A percentile compares a stretch with the other conserved stretches of the same genome.
These are phyloP conservation scores for Nicotiana paniculata DNA, from an alignment of 257 asterid genomes.

Conservation along the genomic window DNA sequence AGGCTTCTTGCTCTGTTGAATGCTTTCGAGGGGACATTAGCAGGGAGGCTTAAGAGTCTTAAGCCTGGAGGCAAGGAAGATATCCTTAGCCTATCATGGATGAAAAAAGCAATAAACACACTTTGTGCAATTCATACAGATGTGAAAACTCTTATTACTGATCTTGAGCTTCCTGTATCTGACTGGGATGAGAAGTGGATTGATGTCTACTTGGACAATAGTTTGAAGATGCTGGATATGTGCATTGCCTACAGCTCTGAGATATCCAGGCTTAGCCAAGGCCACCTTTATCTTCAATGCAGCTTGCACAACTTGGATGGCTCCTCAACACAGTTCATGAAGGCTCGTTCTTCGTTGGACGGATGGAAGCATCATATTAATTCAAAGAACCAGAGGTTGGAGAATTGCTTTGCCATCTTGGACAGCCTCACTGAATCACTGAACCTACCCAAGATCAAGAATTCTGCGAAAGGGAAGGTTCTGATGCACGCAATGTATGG, in stretches of 20 bases:
- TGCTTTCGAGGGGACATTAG: constrained; percentile 56
- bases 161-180: constrained; percentile 63
- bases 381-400: constrained; percentile 56
- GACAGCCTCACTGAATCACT: constrained; percentile 51
- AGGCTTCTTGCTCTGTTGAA: constrained; percentile 53
- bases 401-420: constrained; percentile 54
- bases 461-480: constrained; percentile 73
- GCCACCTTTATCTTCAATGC: constrained; percentile 64
- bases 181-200: constrained; percentile 94
- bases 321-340: constrained; percentile 40
- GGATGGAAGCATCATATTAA: constrained; percentile 64
- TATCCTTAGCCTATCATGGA: constrained; percentile 62
- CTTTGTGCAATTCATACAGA: constrained; percentile 68
- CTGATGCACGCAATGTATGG: constrained; percentile 88
- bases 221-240: constrained; percentile 68
- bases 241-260: constrained; percentile 82
- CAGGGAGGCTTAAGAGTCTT: constrained; percentile 52
- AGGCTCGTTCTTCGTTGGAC: constrained; percentile 57
- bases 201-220: constrained; percentile 66
- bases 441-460: constrained; percentile 74
- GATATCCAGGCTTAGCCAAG: constrained; percentile 66
- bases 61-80: constrained; percentile 55
- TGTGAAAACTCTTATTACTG: constrained; percentile 53
- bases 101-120: constrained; percentile 50
- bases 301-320: constrained; percentile 36